Evolutionary conservation across 2,329 filamentous ascomycete species (phyloP), one percentile per base, ranked within the genome.

Genomic region (Ilyonectria sp.): DNA sequence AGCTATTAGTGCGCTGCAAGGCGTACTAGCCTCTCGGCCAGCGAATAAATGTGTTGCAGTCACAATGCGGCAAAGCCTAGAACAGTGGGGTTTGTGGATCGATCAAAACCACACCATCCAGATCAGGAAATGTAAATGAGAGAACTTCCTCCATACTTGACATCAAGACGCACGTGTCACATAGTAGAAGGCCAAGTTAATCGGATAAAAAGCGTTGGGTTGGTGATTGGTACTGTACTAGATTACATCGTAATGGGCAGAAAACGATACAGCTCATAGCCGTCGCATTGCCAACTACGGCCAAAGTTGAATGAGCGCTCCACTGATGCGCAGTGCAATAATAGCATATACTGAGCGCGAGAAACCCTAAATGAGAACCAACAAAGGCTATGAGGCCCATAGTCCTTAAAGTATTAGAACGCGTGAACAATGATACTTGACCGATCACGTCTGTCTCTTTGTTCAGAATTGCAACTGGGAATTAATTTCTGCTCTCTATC

Each of bases 121-220:
- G 17, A 56, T 56, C n/a, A 44, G 53, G 53, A 56, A 56, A 56
- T 44, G 43, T 17, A 8, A 44, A 44, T 56, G 53, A 56, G 53
- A 55, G 19, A 43, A 2, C 15, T 3, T 43, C 40, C 15, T n/a
- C 15, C 6, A 43, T 43, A 17, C 40, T 17, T 33, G 40, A 43
- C 8, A n/a, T 17, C 40, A 33, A 26, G 37, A 15, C 2, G 11
- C 37, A 43, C 8, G 15, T 43, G 4, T 43, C 40, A 43, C 40
- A n/a, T 43, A 17, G 40, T 5, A 3, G 6, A n/a, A n/a, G 8
- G 17, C 15, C n/a, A 43, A 43, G 40, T 8, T 17, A 43, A 43
- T 43, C 8, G 7, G 40, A 43, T 8, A 43, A 17, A 6, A 43
- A n/a, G 15, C 7, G 7, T 4, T n/a, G 8, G 40, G n/a, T 9